A percentile compares a stretch with the other conserved stretches of the same genome.
Conservation (phyloP, 495 filamentous ascomycete species). For the Hypomontagnella monticulosa region DNA sequence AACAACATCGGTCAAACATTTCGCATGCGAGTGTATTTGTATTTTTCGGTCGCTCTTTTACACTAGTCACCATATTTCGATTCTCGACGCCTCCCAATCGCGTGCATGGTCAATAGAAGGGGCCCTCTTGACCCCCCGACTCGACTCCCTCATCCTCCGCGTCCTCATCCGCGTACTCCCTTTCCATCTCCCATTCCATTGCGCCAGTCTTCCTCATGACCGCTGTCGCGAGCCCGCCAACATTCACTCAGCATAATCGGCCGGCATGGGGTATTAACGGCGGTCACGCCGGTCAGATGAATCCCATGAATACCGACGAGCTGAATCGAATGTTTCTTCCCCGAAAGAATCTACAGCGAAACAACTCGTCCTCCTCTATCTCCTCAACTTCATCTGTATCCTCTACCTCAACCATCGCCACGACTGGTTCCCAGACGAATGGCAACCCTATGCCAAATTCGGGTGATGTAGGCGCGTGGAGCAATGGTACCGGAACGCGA, state of each 20-base stretch:
- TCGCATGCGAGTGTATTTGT: background rate
- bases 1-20: constrained; percentile 28
- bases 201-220: constrained; percentile 72
- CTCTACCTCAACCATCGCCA: constrained; percentile 67
- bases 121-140: constrained; percentile 29
- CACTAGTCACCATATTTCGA: constrained; percentile 15
- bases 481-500: constrained; percentile 61
- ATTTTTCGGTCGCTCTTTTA: constrained; percentile 18
- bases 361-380: constrained; percentile 88
- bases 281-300: constrained; percentile 72
- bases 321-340: constrained; percentile 87
- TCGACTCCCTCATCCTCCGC: constrained; percentile 39
- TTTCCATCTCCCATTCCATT: constrained; percentile 42
- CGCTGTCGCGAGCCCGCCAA: constrained; percentile 93
- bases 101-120: constrained; percentile 38
- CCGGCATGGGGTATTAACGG: constrained; percentile 77
- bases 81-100: constrained; percentile 24
- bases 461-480: constrained; percentile 58
- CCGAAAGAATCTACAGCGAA: constrained; percentile 83
- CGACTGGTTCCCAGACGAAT: constrained; percentile 50
- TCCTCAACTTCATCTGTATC: constrained; percentile 73
- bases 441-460: constrained; percentile 54
- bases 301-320: constrained; percentile 87
- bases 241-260: constrained; percentile 75
- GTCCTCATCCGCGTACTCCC: constrained; percentile 53